Conservation (phyloP, 2,329 filamentous ascomycete genomes). For the Aureobasidium namibiae region DNA sequence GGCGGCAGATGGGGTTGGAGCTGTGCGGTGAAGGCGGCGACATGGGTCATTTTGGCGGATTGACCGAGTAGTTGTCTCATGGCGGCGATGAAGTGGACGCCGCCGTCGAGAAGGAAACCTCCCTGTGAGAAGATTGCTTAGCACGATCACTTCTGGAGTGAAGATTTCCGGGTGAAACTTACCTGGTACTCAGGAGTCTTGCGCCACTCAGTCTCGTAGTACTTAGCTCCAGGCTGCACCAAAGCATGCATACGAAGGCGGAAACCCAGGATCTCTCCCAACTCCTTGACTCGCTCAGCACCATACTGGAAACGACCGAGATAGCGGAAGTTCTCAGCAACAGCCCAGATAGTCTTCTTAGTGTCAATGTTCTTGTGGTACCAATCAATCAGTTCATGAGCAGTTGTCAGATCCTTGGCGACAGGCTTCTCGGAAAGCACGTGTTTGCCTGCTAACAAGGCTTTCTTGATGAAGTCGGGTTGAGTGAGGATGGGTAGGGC, state of each 20-base stretch:
- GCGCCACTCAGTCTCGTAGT: constrained; percentile 54
- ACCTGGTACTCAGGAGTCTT: constrained; percentile 58
- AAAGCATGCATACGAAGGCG: constrained; percentile 37
- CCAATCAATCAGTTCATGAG: constrained; percentile 41
- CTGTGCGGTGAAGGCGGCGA: constrained; percentile 49
- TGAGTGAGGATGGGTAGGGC: constrained; percentile 36
- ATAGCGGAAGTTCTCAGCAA: constrained; percentile 70
- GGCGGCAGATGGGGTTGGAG: constrained; percentile 52
- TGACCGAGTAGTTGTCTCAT: constrained; percentile 51
- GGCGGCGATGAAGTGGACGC: constrained; percentile 62
- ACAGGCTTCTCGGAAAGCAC: constrained; percentile 50
- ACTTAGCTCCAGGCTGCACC: constrained; percentile 45
- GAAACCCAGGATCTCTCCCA: constrained; percentile 51
- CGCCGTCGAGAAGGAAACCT: constrained; percentile 67
- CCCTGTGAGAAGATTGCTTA: constrained; percentile 32
- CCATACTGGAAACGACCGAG: constrained; percentile 47
- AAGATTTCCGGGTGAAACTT: too few relatives aligned
- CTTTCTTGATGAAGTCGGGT: constrained; percentile 41
- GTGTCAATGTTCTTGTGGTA: constrained; percentile 34
- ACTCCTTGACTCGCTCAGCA: constrained; percentile 38
- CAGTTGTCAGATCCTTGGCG: constrained; percentile 45
- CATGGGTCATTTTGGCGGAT: constrained; percentile 35
- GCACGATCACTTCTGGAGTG: background rate
- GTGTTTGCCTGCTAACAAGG: constrained; percentile 44
- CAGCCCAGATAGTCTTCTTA: constrained; percentile 41